Evolutionary conservation across 805 yeast genomes (phyloP), one percentile per base, ranked within the genome.

Genomic region (Ogataea ganodermae): DNA sequence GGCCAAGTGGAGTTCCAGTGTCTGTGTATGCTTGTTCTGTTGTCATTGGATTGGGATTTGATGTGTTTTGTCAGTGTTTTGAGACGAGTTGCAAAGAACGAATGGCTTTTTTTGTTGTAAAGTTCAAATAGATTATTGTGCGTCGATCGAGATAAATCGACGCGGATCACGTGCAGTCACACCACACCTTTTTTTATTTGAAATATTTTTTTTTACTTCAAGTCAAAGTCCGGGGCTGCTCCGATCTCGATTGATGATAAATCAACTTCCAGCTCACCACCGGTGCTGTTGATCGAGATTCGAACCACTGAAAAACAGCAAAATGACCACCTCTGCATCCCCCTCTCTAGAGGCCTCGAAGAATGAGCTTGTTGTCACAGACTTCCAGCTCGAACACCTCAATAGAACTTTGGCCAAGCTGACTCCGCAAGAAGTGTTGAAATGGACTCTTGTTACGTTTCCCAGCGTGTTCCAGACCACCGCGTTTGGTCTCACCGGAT

Each of bases 401-500:
- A 91, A 90, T 68, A 59, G 68, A n/a, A 71, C 75, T 8, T 73
- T 91, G 17, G 69, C 75, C n/a, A 61, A 69, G 6, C 64, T 79
- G 14, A 60, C 80, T 1, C 89, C 97, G 0, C 79, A 81, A 54
- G 88, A 89, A 49, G 81, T 92, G 48, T 68, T 92, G 22, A 71
- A 75, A 59, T 92, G 98, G 97, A 80, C 96, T 0, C 68, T 85
- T 13, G 65, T 79, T n/a, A 89, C 96, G 0, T 83, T 91, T 60
- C 96, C 96, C 2, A 74, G 81, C 33, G 71, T 92, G 31, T 91
- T 65, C 61, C 98, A 92, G 68, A 90, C 96, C 1, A 89, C 98
- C 0, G 98, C 98, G 1, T 90, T 92, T 68, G 98, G 98, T 0
- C 74, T 92, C 39, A 88, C 97, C 1, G 98, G 98, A 0, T 69